Percentiles rank a stretch among this genome's conserved stretches.
phyloP scores from a whole-genome alignment of 495 filamentous ascomycete genomes.

The Podospora conica region DNA sequence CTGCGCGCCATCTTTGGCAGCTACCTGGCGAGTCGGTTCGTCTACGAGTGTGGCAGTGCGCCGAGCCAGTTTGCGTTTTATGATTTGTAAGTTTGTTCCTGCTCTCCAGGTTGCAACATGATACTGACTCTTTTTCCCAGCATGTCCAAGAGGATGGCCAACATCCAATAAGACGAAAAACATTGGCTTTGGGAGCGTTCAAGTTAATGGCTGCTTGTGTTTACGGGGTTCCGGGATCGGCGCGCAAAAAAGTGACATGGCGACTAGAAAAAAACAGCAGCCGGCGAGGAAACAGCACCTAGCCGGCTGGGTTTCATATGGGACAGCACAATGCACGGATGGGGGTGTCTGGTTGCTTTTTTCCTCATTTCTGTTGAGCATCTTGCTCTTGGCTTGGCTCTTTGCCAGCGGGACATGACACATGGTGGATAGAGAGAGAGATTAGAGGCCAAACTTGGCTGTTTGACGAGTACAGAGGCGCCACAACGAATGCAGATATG shows the following conservation, averaged over 20 bases:
- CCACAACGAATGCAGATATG: not conserved
- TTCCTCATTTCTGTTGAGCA: not conserved
- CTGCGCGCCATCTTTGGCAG: constrained; percentile 93
- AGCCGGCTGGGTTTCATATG: not conserved
- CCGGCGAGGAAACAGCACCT: not conserved
- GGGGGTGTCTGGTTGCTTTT: not conserved
- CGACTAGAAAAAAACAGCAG: not conserved
- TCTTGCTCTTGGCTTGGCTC: not conserved
- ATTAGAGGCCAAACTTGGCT: not conserved
- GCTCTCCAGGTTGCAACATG: not conserved
- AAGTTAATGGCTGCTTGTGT: not conserved
- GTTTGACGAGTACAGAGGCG: not conserved
- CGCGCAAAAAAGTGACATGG: constrained; percentile 11
- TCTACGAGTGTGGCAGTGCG: constrained; percentile 87
- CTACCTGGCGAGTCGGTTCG: constrained; percentile 88
- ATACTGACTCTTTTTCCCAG: constrained; percentile 26
- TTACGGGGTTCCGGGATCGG: not conserved
- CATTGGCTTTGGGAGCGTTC: not conserved
- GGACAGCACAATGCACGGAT: not conserved
- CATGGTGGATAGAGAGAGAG: not conserved
- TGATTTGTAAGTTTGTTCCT: constrained; percentile 72
- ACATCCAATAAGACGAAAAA: constrained; percentile 20
- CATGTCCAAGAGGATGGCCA: constrained; percentile 45
- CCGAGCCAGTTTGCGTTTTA: constrained; percentile 98
- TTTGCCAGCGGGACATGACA: not conserved